Base-by-base conservation (phyloP, 768 basidiomycete genomes). In the Fomitopsis pulvina region DNA sequence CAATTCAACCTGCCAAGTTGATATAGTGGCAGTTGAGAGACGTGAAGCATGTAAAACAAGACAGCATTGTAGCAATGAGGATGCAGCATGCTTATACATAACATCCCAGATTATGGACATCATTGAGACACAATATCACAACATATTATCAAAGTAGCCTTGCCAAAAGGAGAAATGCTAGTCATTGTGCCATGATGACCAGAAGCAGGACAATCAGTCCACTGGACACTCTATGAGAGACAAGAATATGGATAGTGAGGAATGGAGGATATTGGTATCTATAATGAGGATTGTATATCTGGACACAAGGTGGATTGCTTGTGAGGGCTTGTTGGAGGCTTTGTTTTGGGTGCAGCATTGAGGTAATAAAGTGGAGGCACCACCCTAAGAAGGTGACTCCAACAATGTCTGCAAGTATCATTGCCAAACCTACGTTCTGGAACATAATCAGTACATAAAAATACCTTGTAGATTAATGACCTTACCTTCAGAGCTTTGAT, bases 191-290 rank as follows among this genome's bases (percentile, higher is more conserved):
- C 76, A 94, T 97, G 62, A 98, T 79, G 53, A 96, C 95, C 0
- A 93, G 94, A 2, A 98, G 78, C 3, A 96, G 96, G 0, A 99
- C 72, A 50, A 99, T 73, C 41, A 95, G 91, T 96, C 92, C 93
- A 98, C 24, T 71, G 72, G 16, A 81, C 67, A 52, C 81, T 83
- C 64, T 95, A 97, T 73, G 51, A 98, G 73, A 11, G 83, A 77
- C 0, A 78, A 66, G 51, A 99, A 74, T 56, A 86, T 71, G 0
- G 81, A 65, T 3, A 97, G 73, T 0, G 91, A 92, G 0, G 90
- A 87, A 14, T 98, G 76, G 0, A 99, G 73, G 49, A 97, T 89
- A 69, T 98, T 98, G 42, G 95, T 97, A 67, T 98, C 95, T 60
- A 95, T 72, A 24, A 99, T 85, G 50, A 99, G 84, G 40, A 87